These are phyloP conservation scores for Ochromonas danica DNA, from an alignment of 108 stramenopile genomes.

Conservation along the genomic window DNA sequence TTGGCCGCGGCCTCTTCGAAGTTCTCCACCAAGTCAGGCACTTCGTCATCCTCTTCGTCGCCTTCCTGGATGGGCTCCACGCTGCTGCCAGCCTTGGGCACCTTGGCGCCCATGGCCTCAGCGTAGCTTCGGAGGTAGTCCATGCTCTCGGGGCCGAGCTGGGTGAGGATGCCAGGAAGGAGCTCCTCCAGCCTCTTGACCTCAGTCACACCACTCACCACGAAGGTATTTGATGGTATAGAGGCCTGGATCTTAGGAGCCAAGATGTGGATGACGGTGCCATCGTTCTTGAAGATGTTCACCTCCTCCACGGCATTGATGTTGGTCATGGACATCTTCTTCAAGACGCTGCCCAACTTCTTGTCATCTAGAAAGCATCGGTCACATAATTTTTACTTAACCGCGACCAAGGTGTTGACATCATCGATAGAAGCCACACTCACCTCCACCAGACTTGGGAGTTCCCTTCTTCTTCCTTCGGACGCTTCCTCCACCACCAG, in stretches of 20 bases:
- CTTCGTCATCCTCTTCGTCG: conserved; percentile 80
- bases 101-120: conserved; percentile 42
- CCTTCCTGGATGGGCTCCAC: conserved; percentile 21
- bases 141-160: conserved; percentile 87
- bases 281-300: conserved; percentile 96
- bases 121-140: conserved; percentile 4
- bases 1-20: conserved; percentile 82
- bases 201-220: conserved; percentile 83
- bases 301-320: conserved; percentile 97
- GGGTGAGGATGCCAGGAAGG: conserved; percentile 87
- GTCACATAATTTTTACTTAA: too few species aligned
- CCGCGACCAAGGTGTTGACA: neutral
- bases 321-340: conserved; percentile 94
- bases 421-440: neutral
- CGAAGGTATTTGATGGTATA: conserved; percentile 93
- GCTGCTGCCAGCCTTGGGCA: conserved; percentile 63
- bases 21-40: conserved; percentile 93
- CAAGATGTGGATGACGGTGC: conserved; percentile 91
- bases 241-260: conserved; percentile 88
- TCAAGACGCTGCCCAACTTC: conserved; percentile 82
- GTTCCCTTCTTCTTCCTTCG: conserved; percentile 28
- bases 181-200: conserved; percentile 86
- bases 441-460: conserved; percentile 28
- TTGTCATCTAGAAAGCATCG: conserved; percentile 81
- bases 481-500: conserved; percentile 32